phyloP scores from a whole-genome alignment of 1,284 basidiomycete species.

The Sporisorium iseilematis-ciliati region DNA sequence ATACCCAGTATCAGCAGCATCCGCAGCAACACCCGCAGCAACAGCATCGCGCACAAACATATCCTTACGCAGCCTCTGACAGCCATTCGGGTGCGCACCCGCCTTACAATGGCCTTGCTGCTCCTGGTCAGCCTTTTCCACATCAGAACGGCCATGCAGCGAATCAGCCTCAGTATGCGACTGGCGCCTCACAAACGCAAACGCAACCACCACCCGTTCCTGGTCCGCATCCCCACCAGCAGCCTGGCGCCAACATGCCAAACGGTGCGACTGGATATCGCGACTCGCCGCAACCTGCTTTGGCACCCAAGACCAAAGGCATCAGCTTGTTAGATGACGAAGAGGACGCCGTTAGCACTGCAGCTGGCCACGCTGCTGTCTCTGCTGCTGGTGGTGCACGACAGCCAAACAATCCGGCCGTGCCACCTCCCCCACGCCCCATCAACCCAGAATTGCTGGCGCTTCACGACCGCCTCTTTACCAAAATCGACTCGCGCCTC shows the following conservation, averaged over 20 bases:
- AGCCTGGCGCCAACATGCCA: too few relatives aligned
- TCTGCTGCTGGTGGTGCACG: background rate
- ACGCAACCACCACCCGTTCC: constrained; percentile 10
- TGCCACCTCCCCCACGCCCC: constrained; percentile 86
- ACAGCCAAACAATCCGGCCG: background rate
- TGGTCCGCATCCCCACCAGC: constrained; percentile 17
- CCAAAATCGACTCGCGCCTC: constrained; percentile 80
- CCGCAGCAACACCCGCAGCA: constrained; percentile 25
- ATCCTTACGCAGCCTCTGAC: constrained; percentile 17
- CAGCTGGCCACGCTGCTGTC: background rate
- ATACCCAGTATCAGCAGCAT: constrained; percentile 15
- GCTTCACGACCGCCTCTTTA: constrained; percentile 84
- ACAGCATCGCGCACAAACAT: constrained; percentile 24
- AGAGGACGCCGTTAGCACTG: constrained; percentile 2
- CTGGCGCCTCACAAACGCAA: background rate
- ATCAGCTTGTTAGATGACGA: constrained; percentile 48
- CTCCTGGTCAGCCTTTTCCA: background rate
- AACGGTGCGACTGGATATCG: constrained; percentile 10
- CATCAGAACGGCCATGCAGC: constrained; percentile 2
- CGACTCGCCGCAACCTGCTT: constrained; percentile 6
- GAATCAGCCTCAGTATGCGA: constrained; percentile 4
- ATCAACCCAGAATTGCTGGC: constrained; percentile 79
- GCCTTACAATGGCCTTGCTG: background rate
- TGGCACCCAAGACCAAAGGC: constrained; percentile 30
- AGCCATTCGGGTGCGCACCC: constrained; percentile 8